Conservation (phyloP, 2,329 filamentous ascomycete genomes). For the Pseudohalonectria lignicola region DNA sequence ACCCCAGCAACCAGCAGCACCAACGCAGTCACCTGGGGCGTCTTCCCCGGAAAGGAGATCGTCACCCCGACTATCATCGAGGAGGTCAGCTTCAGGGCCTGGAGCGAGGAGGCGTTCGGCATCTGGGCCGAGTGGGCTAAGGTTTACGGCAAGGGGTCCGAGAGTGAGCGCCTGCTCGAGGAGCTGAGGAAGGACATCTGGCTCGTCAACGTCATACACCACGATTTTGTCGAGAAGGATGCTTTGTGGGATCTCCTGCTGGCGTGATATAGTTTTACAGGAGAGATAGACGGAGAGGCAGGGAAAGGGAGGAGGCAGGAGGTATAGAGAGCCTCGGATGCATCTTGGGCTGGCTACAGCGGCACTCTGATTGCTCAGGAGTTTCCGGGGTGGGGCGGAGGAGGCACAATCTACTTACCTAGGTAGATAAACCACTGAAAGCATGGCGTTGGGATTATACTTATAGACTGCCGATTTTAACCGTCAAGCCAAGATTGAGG, state of each 20-base stretch:
- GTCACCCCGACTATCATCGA: constrained; percentile 95
- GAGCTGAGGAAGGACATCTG: constrained; percentile 59
- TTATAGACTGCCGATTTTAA: no score
- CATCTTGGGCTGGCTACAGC: no score
- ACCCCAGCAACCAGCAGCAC: constrained; percentile 42
- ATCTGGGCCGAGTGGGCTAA: constrained; percentile 93
- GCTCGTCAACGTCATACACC: constrained; percentile 86
- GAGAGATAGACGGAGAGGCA: no score
- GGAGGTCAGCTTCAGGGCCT: constrained; percentile 84
- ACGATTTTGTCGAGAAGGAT: constrained; percentile 60
- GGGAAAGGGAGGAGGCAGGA: no score
- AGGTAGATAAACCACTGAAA: no score
- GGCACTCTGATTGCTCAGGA: no score
- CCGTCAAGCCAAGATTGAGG: no score
- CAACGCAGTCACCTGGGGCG: constrained; percentile 95
- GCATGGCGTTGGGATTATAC: no score
- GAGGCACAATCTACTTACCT: no score
- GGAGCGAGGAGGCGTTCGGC: constrained; percentile 90
- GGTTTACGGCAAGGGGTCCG: constrained; percentile 67
- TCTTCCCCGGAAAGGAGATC: constrained; percentile 92
- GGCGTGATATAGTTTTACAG: constrained; percentile 14
- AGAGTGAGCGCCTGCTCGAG: constrained; percentile 62
- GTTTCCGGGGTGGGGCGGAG: no score
- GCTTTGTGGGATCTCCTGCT: constrained; percentile 62
- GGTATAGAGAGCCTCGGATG: no score